Conservation (phyloP, 2,329 filamentous ascomycete genomes). For the Paracorniculantispora psalliotae region DNA sequence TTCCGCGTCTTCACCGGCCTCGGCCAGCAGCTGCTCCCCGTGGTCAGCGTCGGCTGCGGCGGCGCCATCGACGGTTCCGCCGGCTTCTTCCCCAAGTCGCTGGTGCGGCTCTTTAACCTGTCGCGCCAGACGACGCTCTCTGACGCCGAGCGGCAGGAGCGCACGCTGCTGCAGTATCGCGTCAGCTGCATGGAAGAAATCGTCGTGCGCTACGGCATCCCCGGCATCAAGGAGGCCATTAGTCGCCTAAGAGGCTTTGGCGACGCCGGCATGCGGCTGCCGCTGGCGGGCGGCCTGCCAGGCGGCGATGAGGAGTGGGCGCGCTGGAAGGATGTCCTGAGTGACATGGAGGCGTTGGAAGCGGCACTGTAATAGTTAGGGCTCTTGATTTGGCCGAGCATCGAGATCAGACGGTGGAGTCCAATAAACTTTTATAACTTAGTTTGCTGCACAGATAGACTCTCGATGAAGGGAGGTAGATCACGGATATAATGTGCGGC, state of each 20-base stretch:
- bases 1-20: slow-evolving; percentile 62
- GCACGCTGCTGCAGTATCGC: slow-evolving; percentile 53
- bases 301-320: slow-evolving; percentile 54
- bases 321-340: slow-evolving; percentile 43
- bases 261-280: slow-evolving; percentile 53
- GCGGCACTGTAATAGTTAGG: slow-evolving; percentile 20
- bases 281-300: slow-evolving; percentile 52
- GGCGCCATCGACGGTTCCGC: slow-evolving; percentile 60
- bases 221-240: slow-evolving; percentile 62
- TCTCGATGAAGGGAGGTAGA: too few relatives aligned
- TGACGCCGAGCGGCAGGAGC: slow-evolving; percentile 42
- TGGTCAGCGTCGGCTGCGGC: slow-evolving; percentile 52
- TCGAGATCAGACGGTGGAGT: too few relatives aligned
- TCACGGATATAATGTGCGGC: too few relatives aligned
- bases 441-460: too few relatives aligned
- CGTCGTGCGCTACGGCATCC: slow-evolving; percentile 54
- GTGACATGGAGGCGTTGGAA: slow-evolving; percentile 40
- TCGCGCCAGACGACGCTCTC: slow-evolving; percentile 21
- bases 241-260: slow-evolving; percentile 55
- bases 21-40: slow-evolving; percentile 60
- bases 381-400: too few relatives aligned
- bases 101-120: slow-evolving; percentile 53
- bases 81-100: slow-evolving; percentile 57
- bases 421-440: too few relatives aligned
- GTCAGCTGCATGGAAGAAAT: slow-evolving; percentile 59